A percentile compares a stretch with the other conserved stretches of the same genome.
Conservation (phyloP, 495 filamentous ascomycete species). For the Neurospora sp. region DNA sequence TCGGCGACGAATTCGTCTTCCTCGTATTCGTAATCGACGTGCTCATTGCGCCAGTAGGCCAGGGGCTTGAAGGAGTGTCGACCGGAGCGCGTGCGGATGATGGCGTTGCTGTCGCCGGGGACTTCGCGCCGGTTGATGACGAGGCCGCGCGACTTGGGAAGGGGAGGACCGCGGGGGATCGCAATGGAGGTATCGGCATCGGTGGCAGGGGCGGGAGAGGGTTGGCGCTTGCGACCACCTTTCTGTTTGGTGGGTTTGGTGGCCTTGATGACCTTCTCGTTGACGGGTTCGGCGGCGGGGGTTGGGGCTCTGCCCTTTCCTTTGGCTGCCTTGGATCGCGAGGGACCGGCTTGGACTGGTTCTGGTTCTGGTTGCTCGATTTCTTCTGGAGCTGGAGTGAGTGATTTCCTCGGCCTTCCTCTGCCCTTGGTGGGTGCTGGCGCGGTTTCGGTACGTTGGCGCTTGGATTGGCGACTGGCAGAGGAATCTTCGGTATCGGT, state of each 20-base stretch:
- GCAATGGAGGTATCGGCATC: conserved; percentile 23
- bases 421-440: neutral
- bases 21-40: conserved; percentile 54
- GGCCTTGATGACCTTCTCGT: neutral
- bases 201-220: conserved; percentile 21
- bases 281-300: neutral
- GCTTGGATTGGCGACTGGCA: neutral
- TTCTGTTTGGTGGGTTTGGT: conserved; percentile 11
- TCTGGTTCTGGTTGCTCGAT: neutral
- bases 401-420: neutral
- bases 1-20: conserved; percentile 23
- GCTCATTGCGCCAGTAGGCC: conserved; percentile 81
- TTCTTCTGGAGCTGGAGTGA: neutral
- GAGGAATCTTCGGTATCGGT: neutral
- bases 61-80: conserved; percentile 59
- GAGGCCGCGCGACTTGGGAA: conserved; percentile 50
- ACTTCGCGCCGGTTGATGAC: conserved; percentile 63
- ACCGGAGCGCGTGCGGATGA: conserved; percentile 42
- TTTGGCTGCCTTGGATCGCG: neutral
- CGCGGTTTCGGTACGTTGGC: neutral
- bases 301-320: neutral
- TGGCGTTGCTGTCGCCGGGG: conserved; percentile 39
- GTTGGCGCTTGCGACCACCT: conserved; percentile 31
- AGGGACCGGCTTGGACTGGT: neutral
- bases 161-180: conserved; percentile 38